These are phyloP conservation scores for Juncus inflexus DNA, from an alignment of 176 grass and related monocot species.

Conservation along the genomic window DNA sequence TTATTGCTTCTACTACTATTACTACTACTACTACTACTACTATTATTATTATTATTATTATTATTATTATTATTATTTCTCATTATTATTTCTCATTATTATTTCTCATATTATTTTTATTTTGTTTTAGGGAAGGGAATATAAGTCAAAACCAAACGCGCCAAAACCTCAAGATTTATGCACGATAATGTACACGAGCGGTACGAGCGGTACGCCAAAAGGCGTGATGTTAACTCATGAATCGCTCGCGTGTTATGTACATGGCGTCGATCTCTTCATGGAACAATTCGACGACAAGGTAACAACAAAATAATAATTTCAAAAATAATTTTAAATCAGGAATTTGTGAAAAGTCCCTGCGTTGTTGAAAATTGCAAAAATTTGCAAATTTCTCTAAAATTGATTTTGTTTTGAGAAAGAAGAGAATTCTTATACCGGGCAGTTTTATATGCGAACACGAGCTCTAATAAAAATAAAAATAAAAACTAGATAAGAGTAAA, in stretches of 20 bases:
- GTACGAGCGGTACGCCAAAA: constrained; percentile 88
- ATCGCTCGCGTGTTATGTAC: constrained; percentile 55
- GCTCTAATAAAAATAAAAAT: no score
- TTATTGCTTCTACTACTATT: no score
- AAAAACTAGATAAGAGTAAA: no score
- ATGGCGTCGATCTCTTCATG: constrained; percentile 73
- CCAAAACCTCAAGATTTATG: constrained; percentile 67
- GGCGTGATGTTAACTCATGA: constrained; percentile 90
- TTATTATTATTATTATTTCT: constrained; percentile 23
- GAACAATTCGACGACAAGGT: constrained; percentile 96
- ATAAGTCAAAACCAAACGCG: constrained; percentile 47
- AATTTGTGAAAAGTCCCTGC: no score
- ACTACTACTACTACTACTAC: no score
- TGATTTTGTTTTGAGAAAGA: no score
- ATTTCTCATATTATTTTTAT: not conserved
- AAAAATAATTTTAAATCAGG: no score
- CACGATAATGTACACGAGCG: constrained; percentile 99
- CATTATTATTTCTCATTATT: not conserved
- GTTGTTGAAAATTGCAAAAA: no score
- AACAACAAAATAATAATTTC: constrained; percentile 2
- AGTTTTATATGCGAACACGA: no score
- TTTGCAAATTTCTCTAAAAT: no score
- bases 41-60: constrained; percentile 14
- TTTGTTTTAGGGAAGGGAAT: constrained; percentile 63
- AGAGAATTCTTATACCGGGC: no score